Evolutionary conservation across 2,329 filamentous ascomycete species (phyloP).

Genomic region (Rhexocercosporidium sp.): DNA sequence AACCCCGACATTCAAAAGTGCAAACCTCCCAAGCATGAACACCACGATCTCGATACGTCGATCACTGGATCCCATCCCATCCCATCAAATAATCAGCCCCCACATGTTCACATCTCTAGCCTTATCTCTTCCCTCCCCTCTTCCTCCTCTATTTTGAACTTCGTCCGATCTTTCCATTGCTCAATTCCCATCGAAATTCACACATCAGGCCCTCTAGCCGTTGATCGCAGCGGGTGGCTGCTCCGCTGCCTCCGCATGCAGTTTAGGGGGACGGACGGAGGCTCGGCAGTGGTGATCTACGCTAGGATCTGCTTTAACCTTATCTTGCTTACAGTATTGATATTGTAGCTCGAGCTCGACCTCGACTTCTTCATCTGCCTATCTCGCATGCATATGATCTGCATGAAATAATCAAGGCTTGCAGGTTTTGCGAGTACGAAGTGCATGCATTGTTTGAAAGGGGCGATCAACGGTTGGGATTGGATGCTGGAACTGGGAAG

Average conservation of each 20-base stretch:
- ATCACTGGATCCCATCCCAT: not conserved
- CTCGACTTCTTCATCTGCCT: not conserved
- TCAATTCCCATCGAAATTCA: not conserved
- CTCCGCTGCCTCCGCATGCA: not conserved
- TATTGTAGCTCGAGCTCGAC: too few species aligned
- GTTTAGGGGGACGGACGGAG: not conserved
- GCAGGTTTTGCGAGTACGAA: not conserved
- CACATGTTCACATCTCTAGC: not conserved
- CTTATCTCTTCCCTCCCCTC: not conserved
- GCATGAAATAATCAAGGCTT: not conserved
- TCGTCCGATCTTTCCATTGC: not conserved
- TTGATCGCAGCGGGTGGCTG: not conserved
- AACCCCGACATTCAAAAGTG: not conserved
- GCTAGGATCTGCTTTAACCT: conserved; percentile 1
- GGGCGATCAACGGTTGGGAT: not conserved
- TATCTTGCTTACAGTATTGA: not conserved
- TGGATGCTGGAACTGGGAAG: not conserved
- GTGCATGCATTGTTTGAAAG: not conserved
- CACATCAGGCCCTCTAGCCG: not conserved
- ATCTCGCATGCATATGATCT: not conserved
- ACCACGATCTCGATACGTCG: not conserved
- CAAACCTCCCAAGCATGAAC: not conserved
- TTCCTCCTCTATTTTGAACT: too few species aligned
- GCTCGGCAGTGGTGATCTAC: conserved; percentile 6
- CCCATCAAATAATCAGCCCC: not conserved